Evolutionary conservation across 805 yeast genomes (phyloP).

Genomic region (Yamadazyma sp.): DNA sequence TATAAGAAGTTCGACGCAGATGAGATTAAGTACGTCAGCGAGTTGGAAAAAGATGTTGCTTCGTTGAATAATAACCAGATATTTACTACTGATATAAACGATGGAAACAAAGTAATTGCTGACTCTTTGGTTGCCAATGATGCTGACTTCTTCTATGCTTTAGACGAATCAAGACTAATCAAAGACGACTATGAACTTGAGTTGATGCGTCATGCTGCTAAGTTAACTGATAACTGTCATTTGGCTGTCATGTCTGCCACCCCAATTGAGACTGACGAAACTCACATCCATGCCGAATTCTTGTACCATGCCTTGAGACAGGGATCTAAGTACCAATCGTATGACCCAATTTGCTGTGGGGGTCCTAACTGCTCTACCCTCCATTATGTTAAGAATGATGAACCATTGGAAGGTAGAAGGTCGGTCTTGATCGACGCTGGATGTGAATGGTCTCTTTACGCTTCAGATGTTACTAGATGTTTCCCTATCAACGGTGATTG

Average conservation of each 20-base stretch:
- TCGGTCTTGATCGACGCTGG: conserved; percentile 92
- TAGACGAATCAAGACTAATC: conserved; percentile 83
- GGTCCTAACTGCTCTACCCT: conserved; percentile 90
- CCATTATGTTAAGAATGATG: conserved; percentile 84
- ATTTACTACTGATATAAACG: conserved; percentile 58
- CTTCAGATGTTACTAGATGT: conserved; percentile 92
- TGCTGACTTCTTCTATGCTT: conserved; percentile 56
- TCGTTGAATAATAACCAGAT: conserved; percentile 25
- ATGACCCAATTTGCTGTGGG: conserved; percentile 94
- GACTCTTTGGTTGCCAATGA: conserved; percentile 44
- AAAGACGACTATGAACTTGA: conserved; percentile 82
- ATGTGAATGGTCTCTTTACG: conserved; percentile 93
- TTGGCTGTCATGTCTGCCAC: conserved; percentile 89
- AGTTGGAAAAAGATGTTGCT: conserved; percentile 40
- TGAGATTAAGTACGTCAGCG: conserved; percentile 63
- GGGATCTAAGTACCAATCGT: conserved; percentile 85
- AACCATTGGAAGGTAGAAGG: conserved; percentile 49
- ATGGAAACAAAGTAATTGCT: conserved; percentile 38
- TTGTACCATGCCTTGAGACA: conserved; percentile 90
- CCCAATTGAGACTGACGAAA: conserved; percentile 83
- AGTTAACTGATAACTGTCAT: conserved; percentile 85
- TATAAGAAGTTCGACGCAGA: conserved; percentile 71
- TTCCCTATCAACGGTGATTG: conserved; percentile 91
- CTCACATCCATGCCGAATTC: conserved; percentile 95
- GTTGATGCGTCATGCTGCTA: conserved; percentile 75